These are phyloP conservation scores for Verticillium nonalfalfae DNA, from an alignment of 2,329 filamentous ascomycete genomes.

Conservation along the genomic window DNA sequence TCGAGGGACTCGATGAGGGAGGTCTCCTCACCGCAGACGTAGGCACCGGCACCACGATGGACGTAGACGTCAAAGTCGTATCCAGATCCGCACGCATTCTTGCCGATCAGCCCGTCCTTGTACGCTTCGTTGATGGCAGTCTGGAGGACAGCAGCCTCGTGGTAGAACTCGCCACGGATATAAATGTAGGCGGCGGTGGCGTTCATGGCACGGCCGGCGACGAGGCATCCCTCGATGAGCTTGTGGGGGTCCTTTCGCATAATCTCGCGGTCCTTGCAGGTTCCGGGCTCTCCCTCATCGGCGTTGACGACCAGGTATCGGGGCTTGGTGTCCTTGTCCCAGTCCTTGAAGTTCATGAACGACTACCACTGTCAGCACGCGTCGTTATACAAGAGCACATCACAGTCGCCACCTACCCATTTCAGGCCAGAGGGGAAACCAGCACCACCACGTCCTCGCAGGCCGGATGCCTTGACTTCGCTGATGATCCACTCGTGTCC, in stretches of 20 bases:
- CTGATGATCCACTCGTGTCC: constrained; percentile 98
- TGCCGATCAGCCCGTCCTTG: constrained; percentile 87
- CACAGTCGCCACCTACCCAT: constrained; percentile 62
- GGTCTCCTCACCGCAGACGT: constrained; percentile 97
- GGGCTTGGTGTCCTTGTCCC: constrained; percentile 96
- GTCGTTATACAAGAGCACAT: constrained; percentile 2
- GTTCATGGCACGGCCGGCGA: constrained; percentile 97
- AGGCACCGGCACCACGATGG: constrained; percentile 94
- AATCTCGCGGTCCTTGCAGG: constrained; percentile 98
- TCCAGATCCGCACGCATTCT: constrained; percentile 94
- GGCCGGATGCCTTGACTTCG: constrained; percentile 93
- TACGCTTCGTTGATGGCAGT: constrained; percentile 97
- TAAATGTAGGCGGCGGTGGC: constrained; percentile 98
- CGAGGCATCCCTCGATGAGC: constrained; percentile 92
- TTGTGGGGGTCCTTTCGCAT: constrained; percentile 99
- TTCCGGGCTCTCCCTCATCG: constrained; percentile 97
- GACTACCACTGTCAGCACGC: constrained; percentile 49
- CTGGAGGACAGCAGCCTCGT: constrained; percentile 91
- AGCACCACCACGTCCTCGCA: constrained; percentile 92
- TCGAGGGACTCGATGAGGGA: constrained; percentile 97
- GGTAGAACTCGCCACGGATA: constrained; percentile 96
- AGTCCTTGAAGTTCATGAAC: constrained; percentile 99
- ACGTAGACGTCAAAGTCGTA: constrained; percentile 98
- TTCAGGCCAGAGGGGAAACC: constrained; percentile 98
- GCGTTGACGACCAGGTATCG: constrained; percentile 97